These are phyloP conservation scores for Sugiyamaella sp. DNA, from an alignment of 1,139 yeast species.

Conservation along the genomic window DNA sequence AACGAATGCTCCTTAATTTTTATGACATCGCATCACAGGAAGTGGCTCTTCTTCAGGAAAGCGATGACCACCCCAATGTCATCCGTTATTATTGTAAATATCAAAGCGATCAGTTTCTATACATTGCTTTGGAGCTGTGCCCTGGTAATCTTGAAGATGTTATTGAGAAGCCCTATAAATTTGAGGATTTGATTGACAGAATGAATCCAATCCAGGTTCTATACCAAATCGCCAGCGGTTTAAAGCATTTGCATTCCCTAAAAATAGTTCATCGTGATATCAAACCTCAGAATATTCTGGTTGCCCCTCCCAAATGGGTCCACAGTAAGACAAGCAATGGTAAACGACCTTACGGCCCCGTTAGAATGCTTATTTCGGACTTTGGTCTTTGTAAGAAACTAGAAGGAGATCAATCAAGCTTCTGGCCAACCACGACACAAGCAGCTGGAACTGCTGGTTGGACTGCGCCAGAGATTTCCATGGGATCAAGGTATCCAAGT, in stretches of 20 bases:
- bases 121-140: slow-evolving; percentile 92
- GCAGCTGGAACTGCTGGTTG: slow-evolving; percentile 98
- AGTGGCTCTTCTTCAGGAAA: slow-evolving; percentile 81
- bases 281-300: slow-evolving; percentile 93
- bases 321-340: slow-evolving; percentile 28
- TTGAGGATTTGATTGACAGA: slow-evolving; percentile 42
- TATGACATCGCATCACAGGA: slow-evolving; percentile 97
- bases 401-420: slow-evolving; percentile 91
- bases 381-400: slow-evolving; percentile 93
- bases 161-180: slow-evolving; percentile 46
- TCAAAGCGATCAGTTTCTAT: slow-evolving; percentile 80
- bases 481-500: slow-evolving; percentile 26
- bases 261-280: slow-evolving; percentile 95
- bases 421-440: slow-evolving; percentile 86
- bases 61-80: slow-evolving; percentile 97
- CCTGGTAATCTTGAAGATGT: slow-evolving; percentile 87
- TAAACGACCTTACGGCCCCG: slow-evolving; percentile 41
- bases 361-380: slow-evolving; percentile 84
- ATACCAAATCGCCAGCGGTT: slow-evolving; percentile 80
- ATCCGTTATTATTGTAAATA: slow-evolving; percentile 92
- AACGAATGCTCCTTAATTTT: slow-evolving; percentile 88
- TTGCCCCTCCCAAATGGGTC: slow-evolving; percentile 64
- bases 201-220: slow-evolving; percentile 60
- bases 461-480: slow-evolving; percentile 88
- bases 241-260: slow-evolving; percentile 82